Evolutionary conservation across 2,329 filamentous ascomycete genomes (phyloP).

Genomic region (Elsinoe batatas): DNA sequence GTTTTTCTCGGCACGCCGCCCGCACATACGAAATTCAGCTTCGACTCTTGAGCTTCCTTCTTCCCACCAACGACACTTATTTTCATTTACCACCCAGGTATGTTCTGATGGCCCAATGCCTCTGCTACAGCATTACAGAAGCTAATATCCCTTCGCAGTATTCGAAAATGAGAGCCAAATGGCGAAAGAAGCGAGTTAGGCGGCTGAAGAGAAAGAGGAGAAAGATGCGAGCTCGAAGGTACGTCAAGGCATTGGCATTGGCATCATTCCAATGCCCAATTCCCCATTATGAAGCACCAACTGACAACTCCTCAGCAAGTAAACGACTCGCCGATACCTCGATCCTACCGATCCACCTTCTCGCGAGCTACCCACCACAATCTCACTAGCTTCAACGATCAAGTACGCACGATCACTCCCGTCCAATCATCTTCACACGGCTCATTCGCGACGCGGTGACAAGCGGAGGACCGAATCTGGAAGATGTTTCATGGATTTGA

Average conservation of each 20-base stretch:
- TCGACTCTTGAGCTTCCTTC: slow-evolving; percentile 19
- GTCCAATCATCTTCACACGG: not conserved
- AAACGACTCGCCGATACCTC: slow-evolving; percentile 37
- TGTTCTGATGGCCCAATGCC: slow-evolving; percentile 6
- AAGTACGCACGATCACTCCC: not conserved
- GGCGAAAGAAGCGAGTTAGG: slow-evolving; percentile 99
- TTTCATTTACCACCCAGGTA: slow-evolving; percentile 33
- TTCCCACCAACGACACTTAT: slow-evolving; percentile 33
- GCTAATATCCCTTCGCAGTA: slow-evolving; percentile 20
- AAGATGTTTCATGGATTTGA: not conserved
- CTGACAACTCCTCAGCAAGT: slow-evolving; percentile 27
- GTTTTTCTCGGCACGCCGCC: not conserved
- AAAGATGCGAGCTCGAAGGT: slow-evolving; percentile 99
- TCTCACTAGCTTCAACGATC: not conserved
- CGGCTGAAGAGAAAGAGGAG: slow-evolving; percentile 99
- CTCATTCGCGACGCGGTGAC: slow-evolving; percentile 7
- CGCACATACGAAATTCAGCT: slow-evolving; percentile 19
- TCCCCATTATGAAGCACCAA: not conserved
- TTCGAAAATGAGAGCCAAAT: slow-evolving; percentile 81
- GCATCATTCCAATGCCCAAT: not conserved
- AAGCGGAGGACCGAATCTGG: slow-evolving; percentile 6
- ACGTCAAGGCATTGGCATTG: slow-evolving; percentile 37
- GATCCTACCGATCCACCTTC: slow-evolving; percentile 16
- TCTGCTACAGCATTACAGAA: not conserved
- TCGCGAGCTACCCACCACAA: not conserved